Percentiles rank a stretch among this genome's conserved stretches.
Evolutionary conservation across 116 monocot species (phyloP).

Genomic region (Posidonia oceanica): DNA sequence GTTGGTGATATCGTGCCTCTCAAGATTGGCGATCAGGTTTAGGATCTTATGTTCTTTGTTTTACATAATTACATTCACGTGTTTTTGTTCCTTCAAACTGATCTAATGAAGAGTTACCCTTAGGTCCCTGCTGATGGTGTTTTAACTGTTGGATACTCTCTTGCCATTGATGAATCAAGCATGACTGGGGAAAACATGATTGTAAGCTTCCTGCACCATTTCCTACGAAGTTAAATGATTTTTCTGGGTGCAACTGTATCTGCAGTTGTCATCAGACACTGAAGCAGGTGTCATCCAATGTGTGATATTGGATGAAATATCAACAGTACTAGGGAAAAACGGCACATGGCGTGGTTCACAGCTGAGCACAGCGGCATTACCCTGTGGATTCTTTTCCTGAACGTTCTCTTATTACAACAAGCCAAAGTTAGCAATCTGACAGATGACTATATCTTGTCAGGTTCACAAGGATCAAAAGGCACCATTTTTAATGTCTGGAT

Average conservation of each 20-base stretch:
- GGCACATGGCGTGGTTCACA: no score
- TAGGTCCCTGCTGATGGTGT: conserved; percentile 98
- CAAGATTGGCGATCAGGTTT: conserved; percentile 51
- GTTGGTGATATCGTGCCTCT: conserved; percentile 94
- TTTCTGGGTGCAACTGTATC: no score
- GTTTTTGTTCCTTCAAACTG: neutral
- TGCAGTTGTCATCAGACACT: no score
- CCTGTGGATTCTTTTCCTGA: no score
- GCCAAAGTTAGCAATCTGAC: no score
- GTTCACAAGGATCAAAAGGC: conserved; percentile 66
- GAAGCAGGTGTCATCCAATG: no score
- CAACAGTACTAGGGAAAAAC: no score
- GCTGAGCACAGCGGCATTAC: no score
- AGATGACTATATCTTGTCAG: conserved; percentile 15
- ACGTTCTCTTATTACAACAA: no score
- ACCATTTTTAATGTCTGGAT: conserved; percentile 96
- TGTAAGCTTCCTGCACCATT: conserved; percentile 28
- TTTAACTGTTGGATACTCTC: conserved; percentile 78
- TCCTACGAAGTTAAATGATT: neutral
- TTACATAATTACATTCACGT: neutral
- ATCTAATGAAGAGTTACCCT: conserved; percentile 2
- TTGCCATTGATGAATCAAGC: conserved; percentile 95
- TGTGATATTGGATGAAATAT: no score
- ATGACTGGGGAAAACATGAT: conserved; percentile 95
- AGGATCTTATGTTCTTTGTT: neutral